phyloP scores from a whole-genome alignment of 176 grass and related monocot species.

The Oryza brachyantha region DNA sequence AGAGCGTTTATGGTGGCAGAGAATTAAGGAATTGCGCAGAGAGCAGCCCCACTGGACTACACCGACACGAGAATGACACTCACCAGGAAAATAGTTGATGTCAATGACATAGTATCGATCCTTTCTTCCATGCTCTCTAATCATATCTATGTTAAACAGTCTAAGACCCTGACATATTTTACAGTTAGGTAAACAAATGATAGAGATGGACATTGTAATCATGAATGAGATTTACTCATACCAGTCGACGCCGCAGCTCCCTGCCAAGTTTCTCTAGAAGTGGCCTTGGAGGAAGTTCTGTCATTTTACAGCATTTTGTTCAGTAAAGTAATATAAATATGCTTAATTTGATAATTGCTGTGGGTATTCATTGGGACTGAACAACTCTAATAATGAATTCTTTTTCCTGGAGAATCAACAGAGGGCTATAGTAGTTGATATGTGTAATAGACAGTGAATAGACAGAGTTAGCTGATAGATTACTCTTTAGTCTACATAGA shows the following conservation, averaged over 20 bases:
- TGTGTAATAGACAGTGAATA: background rate
- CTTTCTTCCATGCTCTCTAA: conserved; percentile 67
- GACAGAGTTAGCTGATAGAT: background rate
- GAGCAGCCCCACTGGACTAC: background rate
- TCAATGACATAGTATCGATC: conserved; percentile 86
- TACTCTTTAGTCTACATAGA: conserved; percentile 7
- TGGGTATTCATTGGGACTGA: background rate
- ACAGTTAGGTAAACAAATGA: conserved; percentile 12
- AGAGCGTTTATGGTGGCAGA: background rate
- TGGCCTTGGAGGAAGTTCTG: conserved; percentile 70
- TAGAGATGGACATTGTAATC: background rate
- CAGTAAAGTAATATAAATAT: conserved; percentile 16
- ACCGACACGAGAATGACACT: background rate
- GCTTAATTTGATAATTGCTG: conserved; percentile 8
- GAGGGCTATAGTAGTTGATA: background rate
- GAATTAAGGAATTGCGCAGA: background rate
- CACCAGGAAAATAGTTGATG: conserved; percentile 88
- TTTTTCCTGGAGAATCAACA: background rate
- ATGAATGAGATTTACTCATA: conserved; percentile 32
- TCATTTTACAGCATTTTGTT: conserved; percentile 5
- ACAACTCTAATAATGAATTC: background rate
- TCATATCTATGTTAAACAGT: conserved; percentile 89
- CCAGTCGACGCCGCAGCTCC: conserved; percentile 65
- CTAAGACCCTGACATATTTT: conserved; percentile 58
- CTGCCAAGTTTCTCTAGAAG: conserved; percentile 77